Evolutionary conservation across 805 yeast genomes (phyloP), one percentile per base, ranked within the genome.

Genomic region (Kodamaea laetipori): DNA sequence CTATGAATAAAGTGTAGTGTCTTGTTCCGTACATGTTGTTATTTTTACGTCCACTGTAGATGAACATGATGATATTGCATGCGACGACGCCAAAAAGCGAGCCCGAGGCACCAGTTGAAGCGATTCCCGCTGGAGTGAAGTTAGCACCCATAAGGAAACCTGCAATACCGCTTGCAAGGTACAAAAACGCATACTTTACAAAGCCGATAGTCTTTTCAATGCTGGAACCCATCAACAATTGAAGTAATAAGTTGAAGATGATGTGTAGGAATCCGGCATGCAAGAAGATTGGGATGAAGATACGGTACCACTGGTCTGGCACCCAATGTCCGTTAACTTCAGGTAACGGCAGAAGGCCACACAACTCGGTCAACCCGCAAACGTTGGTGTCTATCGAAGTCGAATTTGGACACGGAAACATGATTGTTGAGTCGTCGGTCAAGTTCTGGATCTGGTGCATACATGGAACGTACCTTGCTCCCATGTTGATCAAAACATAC

Each of bases 231-330:
- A 81, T 69, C n/a, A 75, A 62, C 13, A 81, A 54, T 59, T 84
- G 90, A 18, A 84, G 60, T 16, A 81, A 46, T 54, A 84, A 55
- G 56, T 84, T 84, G 69, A 81, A 80, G 15, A 78, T 56, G 31
- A 84, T 82, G 56, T 84, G 90, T 36, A 84, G 57, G 50, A 84
- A 73, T 0, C 90, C 90, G 3, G 90, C 89, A 57, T 84, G 90
- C 41, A 84, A 55, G 51, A 84, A 84, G 9, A 83, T 81, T 1
- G 90, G 86, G n/a, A 80, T 75, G 34, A 84, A 65, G 33, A 84
- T 61, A 40, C 90, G 63, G 74, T 83, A 84, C 82, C 86, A 80
- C 61, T 84, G 90, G 52, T 75, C 57, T 0, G 88, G 88, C 6
- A 59, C 47, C 40, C 57, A 69, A 6, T 59, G 65, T 32, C 59